Conservation (phyloP, 2,329 filamentous ascomycete genomes). For the Xylaria sp. region DNA sequence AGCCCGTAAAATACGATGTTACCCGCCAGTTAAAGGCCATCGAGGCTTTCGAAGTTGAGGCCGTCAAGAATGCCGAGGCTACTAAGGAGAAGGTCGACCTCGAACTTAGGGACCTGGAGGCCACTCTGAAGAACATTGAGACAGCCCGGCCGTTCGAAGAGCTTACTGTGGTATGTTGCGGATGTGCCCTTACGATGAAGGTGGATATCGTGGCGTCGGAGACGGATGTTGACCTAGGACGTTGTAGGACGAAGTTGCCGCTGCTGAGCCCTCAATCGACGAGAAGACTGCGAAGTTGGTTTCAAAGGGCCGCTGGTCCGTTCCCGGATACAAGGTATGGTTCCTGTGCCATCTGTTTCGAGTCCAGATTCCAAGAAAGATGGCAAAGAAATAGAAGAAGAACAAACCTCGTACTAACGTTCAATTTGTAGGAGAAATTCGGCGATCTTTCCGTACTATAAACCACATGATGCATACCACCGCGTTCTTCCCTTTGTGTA, state of each 20-base stretch:
- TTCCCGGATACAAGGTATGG: conserved; percentile 97
- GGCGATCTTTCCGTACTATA: conserved; percentile 96
- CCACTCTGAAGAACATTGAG: conserved; percentile 98
- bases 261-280: conserved; percentile 95
- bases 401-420: conserved; percentile 56
- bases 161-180: conserved; percentile 88
- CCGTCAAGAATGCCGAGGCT: conserved; percentile 94
- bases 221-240: conserved; percentile 37
- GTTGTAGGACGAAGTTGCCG: conserved; percentile 87
- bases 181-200: not conserved
- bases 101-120: conserved; percentile 92
- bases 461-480: conserved; percentile 53
- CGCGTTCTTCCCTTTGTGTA: conserved; percentile 67
- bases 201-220: not conserved
- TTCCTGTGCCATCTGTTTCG: not conserved
- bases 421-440: conserved; percentile 85
- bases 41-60: conserved; percentile 96
- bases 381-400: not conserved
- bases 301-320: conserved; percentile 97
- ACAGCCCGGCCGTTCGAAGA: conserved; percentile 94
- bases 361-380: not conserved
- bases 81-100: conserved; percentile 97
- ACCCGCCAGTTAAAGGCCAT: conserved; percentile 96
- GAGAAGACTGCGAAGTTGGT: conserved; percentile 95
- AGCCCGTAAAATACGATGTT: conserved; percentile 93